These are phyloP conservation scores for Schizothecium vesticola DNA, from an alignment of 495 filamentous ascomycete genomes.

Conservation along the genomic window DNA sequence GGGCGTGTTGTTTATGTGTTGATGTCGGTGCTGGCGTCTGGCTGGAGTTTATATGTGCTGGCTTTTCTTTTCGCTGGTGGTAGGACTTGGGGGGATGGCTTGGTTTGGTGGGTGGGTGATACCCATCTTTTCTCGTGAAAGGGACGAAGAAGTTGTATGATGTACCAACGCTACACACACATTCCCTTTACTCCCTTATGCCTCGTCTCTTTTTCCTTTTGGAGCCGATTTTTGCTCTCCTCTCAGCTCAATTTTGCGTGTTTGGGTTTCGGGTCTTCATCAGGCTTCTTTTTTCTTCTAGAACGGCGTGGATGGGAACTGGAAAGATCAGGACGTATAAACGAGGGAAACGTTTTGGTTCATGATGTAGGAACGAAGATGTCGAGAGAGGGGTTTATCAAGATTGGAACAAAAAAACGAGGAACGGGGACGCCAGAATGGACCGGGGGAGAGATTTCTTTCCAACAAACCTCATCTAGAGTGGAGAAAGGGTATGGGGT, in stretches of 20 bases:
- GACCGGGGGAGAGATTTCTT: neutral
- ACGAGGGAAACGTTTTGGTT: no score
- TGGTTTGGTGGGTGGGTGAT: neutral
- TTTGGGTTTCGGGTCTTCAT: neutral
- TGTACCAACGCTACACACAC: neutral
- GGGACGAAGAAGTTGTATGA: neutral
- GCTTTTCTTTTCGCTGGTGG: neutral
- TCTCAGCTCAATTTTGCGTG: neutral
- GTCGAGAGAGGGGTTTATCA: neutral
- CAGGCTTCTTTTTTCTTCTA: neutral
- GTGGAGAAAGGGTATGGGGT: neutral
- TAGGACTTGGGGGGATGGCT: neutral
- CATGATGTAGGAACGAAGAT: neutral
- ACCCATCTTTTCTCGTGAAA: neutral
- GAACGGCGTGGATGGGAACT: neutral
- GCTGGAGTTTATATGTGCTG: neutral
- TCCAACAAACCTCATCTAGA: neutral
- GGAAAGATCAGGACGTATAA: neutral
- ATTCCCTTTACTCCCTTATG: neutral
- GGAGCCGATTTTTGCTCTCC: neutral
- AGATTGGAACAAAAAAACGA: constrained; percentile 3
- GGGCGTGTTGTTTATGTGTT: neutral
- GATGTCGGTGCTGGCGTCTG: neutral
- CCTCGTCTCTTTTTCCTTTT: neutral
- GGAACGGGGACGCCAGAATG: neutral